Base-by-base conservation (phyloP, 805 yeast genomes). In the Clavispora carvajalis region DNA sequence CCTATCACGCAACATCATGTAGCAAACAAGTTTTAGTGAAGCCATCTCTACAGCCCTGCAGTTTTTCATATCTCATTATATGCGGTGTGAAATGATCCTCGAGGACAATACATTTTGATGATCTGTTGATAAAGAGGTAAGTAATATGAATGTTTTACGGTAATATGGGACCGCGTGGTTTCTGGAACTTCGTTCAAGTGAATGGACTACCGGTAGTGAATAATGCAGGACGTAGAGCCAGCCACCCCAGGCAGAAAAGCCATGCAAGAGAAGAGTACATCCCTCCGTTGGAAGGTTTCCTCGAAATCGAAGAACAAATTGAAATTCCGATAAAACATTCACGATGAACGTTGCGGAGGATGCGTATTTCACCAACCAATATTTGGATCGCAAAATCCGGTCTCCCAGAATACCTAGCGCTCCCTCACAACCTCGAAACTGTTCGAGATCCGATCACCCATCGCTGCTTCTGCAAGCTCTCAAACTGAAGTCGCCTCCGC, bases 301-400 rank as follows among this genome's bases (percentile, higher is more conserved):
- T n/a, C n/a, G n/a, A n/a, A n/a, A n/a, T n/a, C n/a, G n/a, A n/a
- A n/a, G n/a, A n/a, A n/a, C n/a, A n/a, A n/a, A n/a, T n/a, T n/a
- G n/a, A n/a, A n/a, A n/a, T n/a, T n/a, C n/a, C n/a, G n/a, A n/a
- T n/a, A n/a, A n/a, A n/a, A n/a, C n/a, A n/a, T 5, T 9, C 12
- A 13, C 31, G 5, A 67, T 67, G 73, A 68, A 67, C 47, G 72
- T 66, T 30, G 59, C 71, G 5, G 59, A 56, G n/a, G 57, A 60
- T 33, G 74, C 69, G n/a, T 67, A 68, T 53, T 68, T 52, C 41
- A 58, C 73, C 21, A 46, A 62, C 6, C 60, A 60, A 30, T 68
- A 65, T 46, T 24, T 28, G 19, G 41, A 39, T 16, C 33, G 34
- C 34, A 34, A 21, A 24, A 19, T 19, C 22, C 30, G 30, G 21